Percentiles rank a stretch among this genome's conserved stretches.
Evolutionary conservation across 2,329 filamentous ascomycete genomes (phyloP).

Genomic region (Xylariales sp.): DNA sequence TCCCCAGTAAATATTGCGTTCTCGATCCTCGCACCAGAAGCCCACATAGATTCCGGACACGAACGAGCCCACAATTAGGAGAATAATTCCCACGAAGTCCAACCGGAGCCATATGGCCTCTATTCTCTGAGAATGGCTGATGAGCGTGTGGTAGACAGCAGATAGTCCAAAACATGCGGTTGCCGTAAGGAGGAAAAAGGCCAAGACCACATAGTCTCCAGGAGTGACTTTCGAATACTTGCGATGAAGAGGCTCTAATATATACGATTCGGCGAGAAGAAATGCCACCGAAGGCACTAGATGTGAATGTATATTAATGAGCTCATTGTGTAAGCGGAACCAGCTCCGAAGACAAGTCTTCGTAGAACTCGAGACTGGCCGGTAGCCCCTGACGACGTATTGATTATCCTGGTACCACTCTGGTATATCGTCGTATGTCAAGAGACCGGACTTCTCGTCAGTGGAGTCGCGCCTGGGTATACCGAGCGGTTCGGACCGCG

Average conservation of each 20-base stretch:
- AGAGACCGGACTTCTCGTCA: conserved; percentile 8
- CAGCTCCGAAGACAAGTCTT: conserved; percentile 33
- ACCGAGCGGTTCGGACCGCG: conserved; percentile 1
- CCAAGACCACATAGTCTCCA: conserved; percentile 34
- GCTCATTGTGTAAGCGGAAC: conserved; percentile 38
- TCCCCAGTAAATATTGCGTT: conserved; percentile 29
- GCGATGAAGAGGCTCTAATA: conserved; percentile 16
- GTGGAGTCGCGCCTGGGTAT: neutral
- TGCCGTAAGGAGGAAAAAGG: conserved; percentile 32
- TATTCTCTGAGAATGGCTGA: conserved; percentile 32
- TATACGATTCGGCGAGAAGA: conserved; percentile 24
- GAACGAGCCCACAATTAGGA: conserved; percentile 33
- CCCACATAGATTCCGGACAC: conserved; percentile 34
- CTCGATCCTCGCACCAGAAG: conserved; percentile 32
- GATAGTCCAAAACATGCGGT: conserved; percentile 32
- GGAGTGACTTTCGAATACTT: conserved; percentile 8
- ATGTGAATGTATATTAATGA: conserved; percentile 39
- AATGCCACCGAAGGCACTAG: conserved; percentile 37
- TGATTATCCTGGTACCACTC: conserved; percentile 38
- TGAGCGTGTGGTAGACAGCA: conserved; percentile 33
- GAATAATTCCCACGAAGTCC: conserved; percentile 34
- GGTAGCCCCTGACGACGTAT: conserved; percentile 37
- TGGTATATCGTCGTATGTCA: conserved; percentile 29
- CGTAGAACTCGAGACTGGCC: conserved; percentile 33
- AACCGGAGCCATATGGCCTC: conserved; percentile 32